These are phyloP conservation scores for Camelina neglecta DNA, from an alignment of 345 rosid species.

Conservation along the genomic window DNA sequence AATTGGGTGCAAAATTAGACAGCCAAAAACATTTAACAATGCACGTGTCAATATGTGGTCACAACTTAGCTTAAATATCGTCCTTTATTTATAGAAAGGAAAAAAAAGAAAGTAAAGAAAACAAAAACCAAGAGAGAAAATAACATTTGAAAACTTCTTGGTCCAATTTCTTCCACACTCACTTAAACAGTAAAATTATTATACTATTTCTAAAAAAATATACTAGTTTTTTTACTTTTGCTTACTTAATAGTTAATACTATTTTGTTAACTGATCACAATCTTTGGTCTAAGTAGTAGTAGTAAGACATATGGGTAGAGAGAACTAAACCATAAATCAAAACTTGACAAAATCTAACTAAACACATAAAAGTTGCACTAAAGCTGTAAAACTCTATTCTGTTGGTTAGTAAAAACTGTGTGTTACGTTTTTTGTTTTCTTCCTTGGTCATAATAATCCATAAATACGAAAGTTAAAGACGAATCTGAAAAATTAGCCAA, in stretches of 20 bases:
- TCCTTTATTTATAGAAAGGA: too few species aligned
- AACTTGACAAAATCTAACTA: not conserved
- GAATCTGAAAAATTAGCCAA: slow-evolving; percentile 7
- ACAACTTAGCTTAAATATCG: too few species aligned
- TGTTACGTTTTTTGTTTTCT: not conserved
- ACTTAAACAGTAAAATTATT: not conserved
- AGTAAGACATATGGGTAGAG: not conserved
- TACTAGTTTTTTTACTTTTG: too few species aligned
- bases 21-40: slow-evolving; percentile 1
- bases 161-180: not conserved
- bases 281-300: not conserved
- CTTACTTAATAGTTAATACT: too few species aligned
- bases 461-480: slow-evolving; percentile 16
- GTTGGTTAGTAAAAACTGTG: not conserved
- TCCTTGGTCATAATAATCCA: not conserved
- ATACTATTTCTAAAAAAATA: too few species aligned
- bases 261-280: too few species aligned
- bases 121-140: slow-evolving; percentile 11
- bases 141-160: slow-evolving; percentile 12
- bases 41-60: slow-evolving; percentile 28
- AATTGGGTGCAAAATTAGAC: slow-evolving; percentile 10
- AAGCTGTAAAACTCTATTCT: not conserved
- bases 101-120: not conserved
- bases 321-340: not conserved
- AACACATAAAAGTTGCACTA: slow-evolving; percentile 1